Evolutionary conservation across 441 rosid species (phyloP).

Genomic region (Pelargonium citronellum): DNA sequence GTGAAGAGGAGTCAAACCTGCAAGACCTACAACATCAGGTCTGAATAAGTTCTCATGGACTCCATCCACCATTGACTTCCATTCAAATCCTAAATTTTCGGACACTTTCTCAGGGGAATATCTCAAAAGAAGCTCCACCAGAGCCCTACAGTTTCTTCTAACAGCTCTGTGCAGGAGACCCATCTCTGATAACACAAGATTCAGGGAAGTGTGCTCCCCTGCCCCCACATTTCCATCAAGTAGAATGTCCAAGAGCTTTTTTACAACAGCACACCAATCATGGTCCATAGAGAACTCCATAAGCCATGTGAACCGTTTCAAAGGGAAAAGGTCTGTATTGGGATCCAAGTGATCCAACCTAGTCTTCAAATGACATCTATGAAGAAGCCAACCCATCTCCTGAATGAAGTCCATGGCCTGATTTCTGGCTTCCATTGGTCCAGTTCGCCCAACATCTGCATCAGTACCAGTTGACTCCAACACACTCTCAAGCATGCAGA

Average conservation of each 20-base stretch:
- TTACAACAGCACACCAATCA: slow-evolving; percentile 87
- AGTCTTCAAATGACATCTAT: slow-evolving; percentile 51
- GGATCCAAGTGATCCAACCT: slow-evolving; percentile 59
- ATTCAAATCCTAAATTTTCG: slow-evolving; percentile 22
- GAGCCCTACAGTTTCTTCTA: slow-evolving; percentile 65
- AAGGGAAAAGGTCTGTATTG: slow-evolving; percentile 47
- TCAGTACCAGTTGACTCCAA: slow-evolving; percentile 57
- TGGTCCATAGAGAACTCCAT: slow-evolving; percentile 83
- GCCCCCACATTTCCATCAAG: slow-evolving; percentile 50
- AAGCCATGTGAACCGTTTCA: slow-evolving; percentile 70
- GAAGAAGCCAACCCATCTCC: slow-evolving; percentile 93
- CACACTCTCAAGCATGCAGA: slow-evolving; percentile 59
- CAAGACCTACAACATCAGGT: slow-evolving; percentile 74
- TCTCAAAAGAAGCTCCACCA: slow-evolving; percentile 69
- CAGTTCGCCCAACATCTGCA: slow-evolving; percentile 27
- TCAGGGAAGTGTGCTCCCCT: slow-evolving; percentile 44
- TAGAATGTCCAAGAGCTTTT: slow-evolving; percentile 60
- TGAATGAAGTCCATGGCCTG: slow-evolving; percentile 78
- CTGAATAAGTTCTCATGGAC: slow-evolving; percentile 43
- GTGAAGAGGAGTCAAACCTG: slow-evolving; percentile 95
- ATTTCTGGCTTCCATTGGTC: slow-evolving; percentile 41
- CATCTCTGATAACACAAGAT: slow-evolving; percentile 52
- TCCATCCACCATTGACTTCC: slow-evolving; percentile 20
- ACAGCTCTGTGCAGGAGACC: slow-evolving; percentile 83
- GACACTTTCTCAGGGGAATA: slow-evolving; percentile 41